Percentiles rank a stretch among this genome's conserved stretches.
phyloP scores from a whole-genome alignment of 768 basidiomycete genomes.

The Kondoa malvinella region DNA sequence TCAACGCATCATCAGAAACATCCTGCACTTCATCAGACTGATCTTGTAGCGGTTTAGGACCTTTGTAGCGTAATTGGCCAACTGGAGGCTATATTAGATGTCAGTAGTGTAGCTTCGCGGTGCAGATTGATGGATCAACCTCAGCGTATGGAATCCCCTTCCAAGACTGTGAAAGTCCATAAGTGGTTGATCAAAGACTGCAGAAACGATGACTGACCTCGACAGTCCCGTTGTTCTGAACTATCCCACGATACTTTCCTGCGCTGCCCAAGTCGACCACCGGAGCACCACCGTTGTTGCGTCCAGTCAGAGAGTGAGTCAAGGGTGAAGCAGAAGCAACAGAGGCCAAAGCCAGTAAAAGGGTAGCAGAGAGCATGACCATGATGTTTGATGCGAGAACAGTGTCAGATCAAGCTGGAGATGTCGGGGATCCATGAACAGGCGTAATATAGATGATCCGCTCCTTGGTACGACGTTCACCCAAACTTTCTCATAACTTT shows the following conservation, averaged over 20 bases:
- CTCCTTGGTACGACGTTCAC: no score
- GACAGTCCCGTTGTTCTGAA: constrained; percentile 6
- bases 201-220: neutral
- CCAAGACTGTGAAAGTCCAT: neutral
- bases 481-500: no score
- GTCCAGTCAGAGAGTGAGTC: neutral
- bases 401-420: no score
- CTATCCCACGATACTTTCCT: neutral
- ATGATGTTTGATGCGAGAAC: no score
- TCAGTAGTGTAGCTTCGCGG: no score
- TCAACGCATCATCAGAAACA: constrained; percentile 2
- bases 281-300: neutral
- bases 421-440: no score
- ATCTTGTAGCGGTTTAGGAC: constrained; percentile 2
- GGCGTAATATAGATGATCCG: no score
- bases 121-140: no score
- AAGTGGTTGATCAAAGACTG: neutral
- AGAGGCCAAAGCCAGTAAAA: no score
- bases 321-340: no score
- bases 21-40: constrained; percentile 7
- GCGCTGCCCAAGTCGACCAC: constrained; percentile 3
- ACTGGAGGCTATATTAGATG: no score
- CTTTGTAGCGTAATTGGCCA: constrained; percentile 4
- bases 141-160: constrained; percentile 4
- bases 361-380: no score